Conservation (phyloP, 2,329 filamentous ascomycete species). For the Fusarium cicatricum region DNA sequence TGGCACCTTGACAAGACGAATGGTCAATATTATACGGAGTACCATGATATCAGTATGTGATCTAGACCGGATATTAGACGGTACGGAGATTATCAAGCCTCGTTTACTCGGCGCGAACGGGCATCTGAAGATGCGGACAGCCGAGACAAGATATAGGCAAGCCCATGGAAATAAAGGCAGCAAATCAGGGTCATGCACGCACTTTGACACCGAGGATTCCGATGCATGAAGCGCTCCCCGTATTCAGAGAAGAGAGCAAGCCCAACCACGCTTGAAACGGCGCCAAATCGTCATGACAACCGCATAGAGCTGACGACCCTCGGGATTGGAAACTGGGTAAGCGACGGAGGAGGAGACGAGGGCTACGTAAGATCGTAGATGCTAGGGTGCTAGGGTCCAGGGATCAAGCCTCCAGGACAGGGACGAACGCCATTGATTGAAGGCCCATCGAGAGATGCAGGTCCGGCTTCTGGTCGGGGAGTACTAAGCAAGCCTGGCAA, state of each 20-base stretch:
- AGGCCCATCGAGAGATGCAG: conserved; percentile 25
- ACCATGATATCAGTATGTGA: too few relatives aligned
- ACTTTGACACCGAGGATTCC: background rate
- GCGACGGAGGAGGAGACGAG: background rate
- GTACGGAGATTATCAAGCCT: conserved; percentile 20
- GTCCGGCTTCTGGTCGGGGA: conserved; percentile 17
- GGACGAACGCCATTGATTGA: conserved; percentile 9
- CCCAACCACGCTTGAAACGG: conserved; percentile 31
- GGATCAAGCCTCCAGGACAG: conserved; percentile 27
- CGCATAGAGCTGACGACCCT: conserved; percentile 24
- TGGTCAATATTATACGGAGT: too few relatives aligned
- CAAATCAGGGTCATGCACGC: conserved; percentile 3
- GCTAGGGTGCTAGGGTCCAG: conserved; percentile 25
- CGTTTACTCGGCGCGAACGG: conserved; percentile 19
- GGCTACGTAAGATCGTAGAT: conserved; percentile 38
- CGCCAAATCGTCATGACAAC: conserved; percentile 43
- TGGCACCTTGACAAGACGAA: background rate
- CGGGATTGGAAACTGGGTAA: background rate
- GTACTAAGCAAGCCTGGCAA: background rate
- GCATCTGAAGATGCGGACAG: conserved; percentile 18
- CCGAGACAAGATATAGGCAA: conserved; percentile 17
- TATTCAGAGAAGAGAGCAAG: background rate
- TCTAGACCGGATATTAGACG: too few relatives aligned
- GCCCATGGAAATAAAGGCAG: background rate
- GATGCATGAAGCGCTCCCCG: conserved; percentile 3